Percentiles rank a stretch among this genome's conserved stretches.
These are phyloP conservation scores for Apiospora koreana DNA, from an alignment of 2,329 filamentous ascomycete genomes.

Conservation along the genomic window DNA sequence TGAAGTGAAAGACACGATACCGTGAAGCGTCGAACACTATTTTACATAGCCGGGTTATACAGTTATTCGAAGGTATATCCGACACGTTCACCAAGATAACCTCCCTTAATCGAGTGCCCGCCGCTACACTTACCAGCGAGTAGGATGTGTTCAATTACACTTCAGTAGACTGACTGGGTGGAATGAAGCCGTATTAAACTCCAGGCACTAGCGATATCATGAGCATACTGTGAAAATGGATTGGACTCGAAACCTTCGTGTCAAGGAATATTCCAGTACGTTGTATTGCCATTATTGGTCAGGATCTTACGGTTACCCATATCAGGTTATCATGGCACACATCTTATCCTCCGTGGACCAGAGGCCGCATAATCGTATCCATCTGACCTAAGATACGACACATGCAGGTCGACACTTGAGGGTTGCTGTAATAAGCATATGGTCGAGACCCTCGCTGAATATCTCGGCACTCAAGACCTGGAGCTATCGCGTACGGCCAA, in stretches of 20 bases:
- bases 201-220: no score
- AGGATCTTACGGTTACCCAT: no score
- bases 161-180: no score
- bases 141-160: no score
- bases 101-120: no score
- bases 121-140: no score
- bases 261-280: background rate
- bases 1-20: no score
- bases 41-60: no score
- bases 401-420: background rate
- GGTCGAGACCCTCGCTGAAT: background rate
- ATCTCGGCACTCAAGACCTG: background rate
- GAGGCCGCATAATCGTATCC: background rate
- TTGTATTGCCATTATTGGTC: background rate
- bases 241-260: background rate
- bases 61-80: no score
- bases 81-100: no score
- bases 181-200: no score
- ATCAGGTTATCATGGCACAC: background rate
- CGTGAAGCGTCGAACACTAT: no score
- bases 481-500: background rate
- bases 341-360: background rate
- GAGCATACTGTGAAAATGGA: background rate
- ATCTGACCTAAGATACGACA: background rate
- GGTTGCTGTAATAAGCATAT: background rate